Evolutionary conservation across 2,329 filamentous ascomycete species (phyloP).

Genomic region (Apiospora aurea): DNA sequence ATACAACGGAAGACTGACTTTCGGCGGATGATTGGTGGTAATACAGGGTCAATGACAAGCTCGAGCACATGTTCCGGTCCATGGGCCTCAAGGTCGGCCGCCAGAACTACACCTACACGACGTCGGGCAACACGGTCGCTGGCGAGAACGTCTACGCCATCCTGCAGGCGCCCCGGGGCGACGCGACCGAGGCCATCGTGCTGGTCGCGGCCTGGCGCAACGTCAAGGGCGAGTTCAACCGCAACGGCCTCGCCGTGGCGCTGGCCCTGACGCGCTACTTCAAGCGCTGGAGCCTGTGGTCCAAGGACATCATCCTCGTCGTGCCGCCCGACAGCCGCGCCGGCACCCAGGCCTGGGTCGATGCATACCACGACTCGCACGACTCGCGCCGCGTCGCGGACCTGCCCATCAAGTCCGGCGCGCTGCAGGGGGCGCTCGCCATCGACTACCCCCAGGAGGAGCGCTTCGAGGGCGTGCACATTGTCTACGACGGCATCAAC

Average conservation of each 20-base stretch:
- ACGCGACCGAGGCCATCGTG: slow-evolving; percentile 97
- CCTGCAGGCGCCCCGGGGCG: slow-evolving; percentile 89
- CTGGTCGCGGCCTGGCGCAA: slow-evolving; percentile 90
- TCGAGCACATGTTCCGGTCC: slow-evolving; percentile 78
- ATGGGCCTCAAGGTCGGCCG: slow-evolving; percentile 86
- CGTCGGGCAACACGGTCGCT: slow-evolving; percentile 74
- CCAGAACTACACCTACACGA: slow-evolving; percentile 86
- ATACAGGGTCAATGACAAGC: slow-evolving; percentile 68
- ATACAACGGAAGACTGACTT: neutral
- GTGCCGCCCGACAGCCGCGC: slow-evolving; percentile 88
- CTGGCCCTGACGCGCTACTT: slow-evolving; percentile 93
- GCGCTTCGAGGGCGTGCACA: slow-evolving; percentile 85
- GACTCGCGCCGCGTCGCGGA: slow-evolving; percentile 73
- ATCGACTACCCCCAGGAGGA: slow-evolving; percentile 89
- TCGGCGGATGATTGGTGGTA: neutral
- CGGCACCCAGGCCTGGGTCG: slow-evolving; percentile 95
- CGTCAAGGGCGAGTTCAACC: slow-evolving; percentile 78
- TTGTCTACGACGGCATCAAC: slow-evolving; percentile 95
- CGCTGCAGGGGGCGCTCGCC: slow-evolving; percentile 90
- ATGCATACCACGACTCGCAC: slow-evolving; percentile 94
- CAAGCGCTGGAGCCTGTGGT: slow-evolving; percentile 97
- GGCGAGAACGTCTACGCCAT: slow-evolving; percentile 95
- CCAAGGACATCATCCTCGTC: slow-evolving; percentile 95
- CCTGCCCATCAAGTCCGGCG: slow-evolving; percentile 88
- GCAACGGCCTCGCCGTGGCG: slow-evolving; percentile 85